Base-by-base conservation (phyloP, 2,329 filamentous ascomycete genomes). In the Fusarium tuaranense region DNA sequence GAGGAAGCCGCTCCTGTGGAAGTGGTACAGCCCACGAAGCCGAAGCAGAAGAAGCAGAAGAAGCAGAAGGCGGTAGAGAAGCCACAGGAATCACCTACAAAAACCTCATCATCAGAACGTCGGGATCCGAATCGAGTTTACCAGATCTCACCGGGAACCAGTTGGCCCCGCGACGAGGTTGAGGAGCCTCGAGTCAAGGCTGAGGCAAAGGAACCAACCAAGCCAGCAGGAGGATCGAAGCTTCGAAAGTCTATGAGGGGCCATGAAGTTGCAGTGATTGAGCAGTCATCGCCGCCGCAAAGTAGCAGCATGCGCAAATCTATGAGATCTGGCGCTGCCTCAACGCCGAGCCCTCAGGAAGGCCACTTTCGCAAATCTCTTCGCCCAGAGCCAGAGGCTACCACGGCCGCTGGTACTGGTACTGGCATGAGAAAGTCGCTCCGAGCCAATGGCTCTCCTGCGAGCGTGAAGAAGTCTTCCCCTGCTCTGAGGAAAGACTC, bases 171-270 rank as follows among this genome's bases (percentile, higher is more conserved):
- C 13, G 71, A 77, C 14, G 72, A 73, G 27, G 61, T 60, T 20
- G 59, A 69, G 10, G 64, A 70, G 25, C 61, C 73, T 57, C 55
- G 61, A 16, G 30, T 67, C 2, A 70, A 46, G 14, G 18, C 36
- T 46, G 27, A 22, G n/a, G 66, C 57, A 48, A 48, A 22, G 30
- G 38, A 53, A 30, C 68, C 65, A 39, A 46, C 58, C 16, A 57
- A 66, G 22, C 32, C 55, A 27, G 58, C 39, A 2, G 67, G 67
- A 2, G 68, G 61, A 8, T 64, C 68, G n/a, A 81, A 79, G 70
- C 83, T 91, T 66, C 86, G 85, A 44, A 86, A 84, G 69, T 88
- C 88, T 3, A 83, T 89, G 82, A 85, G 88, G 30, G 80, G 78
- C 38, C 79, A 83, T 25, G 78, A 79, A 38, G 61, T 77, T 9